phyloP scores from a whole-genome alignment of 208 protist genomes.

The Novymonas esmeraldas region DNA sequence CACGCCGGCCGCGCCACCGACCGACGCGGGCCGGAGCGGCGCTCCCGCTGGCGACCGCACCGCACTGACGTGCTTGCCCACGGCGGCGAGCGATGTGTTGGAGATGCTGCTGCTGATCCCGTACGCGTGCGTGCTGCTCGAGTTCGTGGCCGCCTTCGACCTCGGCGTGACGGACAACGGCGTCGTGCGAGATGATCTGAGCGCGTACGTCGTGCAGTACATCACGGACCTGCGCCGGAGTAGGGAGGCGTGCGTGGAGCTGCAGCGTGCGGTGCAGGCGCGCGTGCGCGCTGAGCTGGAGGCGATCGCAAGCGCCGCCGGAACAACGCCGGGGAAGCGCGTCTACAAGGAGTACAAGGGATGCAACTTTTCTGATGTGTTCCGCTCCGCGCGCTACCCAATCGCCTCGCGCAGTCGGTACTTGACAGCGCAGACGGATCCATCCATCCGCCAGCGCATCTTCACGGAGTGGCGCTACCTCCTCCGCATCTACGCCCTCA shows the following conservation, averaged over 20 bases:
- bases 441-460: constrained; percentile 23
- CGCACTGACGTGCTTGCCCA: no score
- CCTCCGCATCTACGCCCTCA: constrained; percentile 38
- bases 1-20: neutral
- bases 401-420: constrained; percentile 21
- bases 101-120: constrained; percentile 48
- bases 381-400: constrained; percentile 25
- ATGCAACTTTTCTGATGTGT: constrained; percentile 35
- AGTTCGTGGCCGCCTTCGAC: constrained; percentile 54
- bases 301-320: neutral
- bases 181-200: constrained; percentile 23
- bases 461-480: constrained; percentile 57
- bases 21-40: neutral
- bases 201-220: constrained; percentile 4
- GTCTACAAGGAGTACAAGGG: constrained; percentile 19
- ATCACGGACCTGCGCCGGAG: constrained; percentile 16
- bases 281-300: constrained; percentile 1
- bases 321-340: neutral
- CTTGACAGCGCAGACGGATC: constrained; percentile 21
- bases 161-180: constrained; percentile 15
- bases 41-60: neutral
- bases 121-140: constrained; percentile 63
- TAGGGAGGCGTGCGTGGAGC: constrained; percentile 16
- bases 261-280: constrained; percentile 7
- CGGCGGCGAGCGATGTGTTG: constrained; percentile 1